A percentile compares a stretch with the other conserved stretches of the same genome.
These are phyloP conservation scores for Neostapfia colusana DNA, from an alignment of 176 grass and related monocot genomes.

Conservation along the genomic window DNA sequence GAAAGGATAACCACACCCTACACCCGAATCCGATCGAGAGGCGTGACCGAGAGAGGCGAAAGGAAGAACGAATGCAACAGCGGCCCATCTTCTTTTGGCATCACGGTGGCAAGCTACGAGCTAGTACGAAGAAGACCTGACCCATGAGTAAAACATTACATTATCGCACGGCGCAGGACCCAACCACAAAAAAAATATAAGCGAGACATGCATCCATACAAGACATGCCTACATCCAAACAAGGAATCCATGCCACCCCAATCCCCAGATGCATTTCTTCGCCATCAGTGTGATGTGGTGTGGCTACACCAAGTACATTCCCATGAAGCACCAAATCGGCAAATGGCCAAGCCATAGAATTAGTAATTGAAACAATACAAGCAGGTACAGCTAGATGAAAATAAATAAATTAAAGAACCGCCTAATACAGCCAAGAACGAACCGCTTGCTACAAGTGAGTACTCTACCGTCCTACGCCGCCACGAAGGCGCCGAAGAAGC, in stretches of 20 bases:
- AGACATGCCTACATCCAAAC: background rate
- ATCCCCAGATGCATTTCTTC: slow-evolving; percentile 36
- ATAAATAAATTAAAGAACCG: background rate
- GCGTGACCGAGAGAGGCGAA: background rate
- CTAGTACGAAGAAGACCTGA: background rate
- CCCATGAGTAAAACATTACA: background rate
- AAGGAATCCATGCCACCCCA: slow-evolving; percentile 40
- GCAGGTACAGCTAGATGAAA: slow-evolving; percentile 13
- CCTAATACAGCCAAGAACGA: slow-evolving; percentile 42
- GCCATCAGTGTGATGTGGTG: background rate
- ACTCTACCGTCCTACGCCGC: slow-evolving; percentile 39
- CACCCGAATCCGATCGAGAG: background rate
- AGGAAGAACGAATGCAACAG: slow-evolving; percentile 37
- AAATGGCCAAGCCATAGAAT: slow-evolving; percentile 40
- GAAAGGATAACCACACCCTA: no score
- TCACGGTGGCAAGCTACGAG: background rate
- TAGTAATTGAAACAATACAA: slow-evolving; percentile 33
- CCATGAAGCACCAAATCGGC: slow-evolving; percentile 42
- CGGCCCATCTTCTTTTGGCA: slow-evolving; percentile 22
- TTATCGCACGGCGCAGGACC: slow-evolving; percentile 3
- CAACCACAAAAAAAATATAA: slow-evolving; percentile 45
- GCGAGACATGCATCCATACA: background rate
- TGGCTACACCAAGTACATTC: slow-evolving; percentile 33
- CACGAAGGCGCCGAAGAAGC: background rate
- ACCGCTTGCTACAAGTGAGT: slow-evolving; percentile 30